Conservation (phyloP, 352 stramenopile species). For the Aphanomyces invadans region DNA sequence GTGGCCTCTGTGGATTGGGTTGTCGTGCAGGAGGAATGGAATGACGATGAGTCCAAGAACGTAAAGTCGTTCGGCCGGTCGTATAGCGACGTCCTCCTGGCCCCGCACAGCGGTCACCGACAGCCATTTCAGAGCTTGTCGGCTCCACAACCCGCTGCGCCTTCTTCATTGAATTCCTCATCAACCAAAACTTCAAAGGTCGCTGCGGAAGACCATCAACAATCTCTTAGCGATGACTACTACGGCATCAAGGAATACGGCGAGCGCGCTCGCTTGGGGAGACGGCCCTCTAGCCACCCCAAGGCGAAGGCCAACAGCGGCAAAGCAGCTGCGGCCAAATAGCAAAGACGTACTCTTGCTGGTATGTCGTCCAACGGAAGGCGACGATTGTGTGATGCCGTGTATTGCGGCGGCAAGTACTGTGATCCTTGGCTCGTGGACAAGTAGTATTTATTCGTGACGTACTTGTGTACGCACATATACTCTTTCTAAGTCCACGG, state of each 20-base stretch:
- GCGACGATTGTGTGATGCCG: neutral
- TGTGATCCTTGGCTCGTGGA: neutral
- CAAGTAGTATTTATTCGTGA: neutral
- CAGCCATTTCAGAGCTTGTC: slow-evolving; percentile 1
- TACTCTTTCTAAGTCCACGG: neutral
- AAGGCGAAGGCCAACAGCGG: neutral
- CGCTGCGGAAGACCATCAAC: neutral
- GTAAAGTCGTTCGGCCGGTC: neutral
- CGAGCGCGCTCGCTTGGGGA: slow-evolving; percentile 2
- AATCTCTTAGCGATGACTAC: slow-evolving; percentile 8
- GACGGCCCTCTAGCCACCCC: neutral
- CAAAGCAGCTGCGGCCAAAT: neutral
- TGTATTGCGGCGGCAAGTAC: neutral
- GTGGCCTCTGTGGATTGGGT: slow-evolving; percentile 20
- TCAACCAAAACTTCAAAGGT: neutral
- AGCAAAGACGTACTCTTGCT: neutral
- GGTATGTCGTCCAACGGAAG: neutral
- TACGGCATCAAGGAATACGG: slow-evolving; percentile 23
- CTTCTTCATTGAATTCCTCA: neutral
- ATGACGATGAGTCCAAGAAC: neutral
- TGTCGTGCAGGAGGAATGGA: slow-evolving; percentile 20
- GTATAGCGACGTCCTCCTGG: slow-evolving; percentile 20
- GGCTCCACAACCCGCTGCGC: neutral
- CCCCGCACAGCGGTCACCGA: neutral
- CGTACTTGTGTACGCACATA: neutral